These are phyloP conservation scores for Plectosphaerella plurivora DNA, from an alignment of 2,329 filamentous ascomycete species.

Conservation along the genomic window DNA sequence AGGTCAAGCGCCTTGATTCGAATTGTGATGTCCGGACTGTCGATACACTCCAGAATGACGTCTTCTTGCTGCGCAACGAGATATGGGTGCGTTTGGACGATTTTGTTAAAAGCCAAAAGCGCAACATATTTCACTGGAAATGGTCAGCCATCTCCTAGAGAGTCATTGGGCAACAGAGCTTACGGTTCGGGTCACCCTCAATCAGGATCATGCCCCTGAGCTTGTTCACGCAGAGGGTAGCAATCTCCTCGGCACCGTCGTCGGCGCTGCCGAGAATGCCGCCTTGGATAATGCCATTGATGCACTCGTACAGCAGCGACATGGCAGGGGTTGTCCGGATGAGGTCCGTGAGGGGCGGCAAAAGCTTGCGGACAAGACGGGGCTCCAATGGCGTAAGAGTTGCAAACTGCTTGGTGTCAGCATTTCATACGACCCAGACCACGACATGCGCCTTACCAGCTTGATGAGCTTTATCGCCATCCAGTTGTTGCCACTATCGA, in stretches of 20 bases:
- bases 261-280: conserved; percentile 84
- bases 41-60: conserved; percentile 93
- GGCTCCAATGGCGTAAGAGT: conserved; percentile 91
- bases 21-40: conserved; percentile 94
- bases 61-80: conserved; percentile 91
- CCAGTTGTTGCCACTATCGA: conserved; percentile 95
- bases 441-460: conserved; percentile 52
- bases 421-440: background rate
- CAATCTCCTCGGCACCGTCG: conserved; percentile 87
- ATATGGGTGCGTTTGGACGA: conserved; percentile 81
- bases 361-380: conserved; percentile 81
- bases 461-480: conserved; percentile 99
- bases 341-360: conserved; percentile 86
- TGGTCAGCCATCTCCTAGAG: conserved; percentile 6
- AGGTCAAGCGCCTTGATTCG: conserved; percentile 88
- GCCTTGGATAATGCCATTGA: conserved; percentile 96
- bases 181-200: conserved; percentile 88
- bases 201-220: conserved; percentile 90
- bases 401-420: conserved; percentile 63
- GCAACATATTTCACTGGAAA: conserved; percentile 90
- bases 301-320: conserved; percentile 98
- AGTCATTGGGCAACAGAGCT: conserved; percentile 28
- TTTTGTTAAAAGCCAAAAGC: conserved; percentile 90
- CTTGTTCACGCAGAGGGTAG: conserved; percentile 86
- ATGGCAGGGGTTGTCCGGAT: conserved; percentile 94